These are phyloP conservation scores for Capsella bursapastoris DNA, from an alignment of 345 rosid species.

Conservation along the genomic window DNA sequence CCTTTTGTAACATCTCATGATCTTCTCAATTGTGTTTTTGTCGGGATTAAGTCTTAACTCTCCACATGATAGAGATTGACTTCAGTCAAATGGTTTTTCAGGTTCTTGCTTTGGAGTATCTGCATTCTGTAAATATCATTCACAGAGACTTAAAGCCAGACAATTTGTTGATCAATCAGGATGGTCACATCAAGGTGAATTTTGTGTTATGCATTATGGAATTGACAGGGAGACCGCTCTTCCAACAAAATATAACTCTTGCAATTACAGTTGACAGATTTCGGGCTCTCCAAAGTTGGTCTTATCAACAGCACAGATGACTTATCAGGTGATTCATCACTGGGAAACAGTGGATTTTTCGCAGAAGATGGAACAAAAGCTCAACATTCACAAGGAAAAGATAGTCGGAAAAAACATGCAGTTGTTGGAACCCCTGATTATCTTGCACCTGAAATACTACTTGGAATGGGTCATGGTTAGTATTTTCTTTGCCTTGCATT, in stretches of 20 bases:
- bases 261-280: slow-evolving; percentile 92
- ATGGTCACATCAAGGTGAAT: slow-evolving; percentile 97
- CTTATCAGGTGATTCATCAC: slow-evolving; percentile 70
- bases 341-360: slow-evolving; percentile 57
- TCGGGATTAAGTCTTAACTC: slow-evolving; percentile 4
- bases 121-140: slow-evolving; percentile 89
- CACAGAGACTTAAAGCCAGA: slow-evolving; percentile 99
- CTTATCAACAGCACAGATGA: slow-evolving; percentile 96
- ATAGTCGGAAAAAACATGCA: slow-evolving; percentile 71
- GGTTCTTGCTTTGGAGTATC: slow-evolving; percentile 98
- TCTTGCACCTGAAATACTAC: slow-evolving; percentile 99
- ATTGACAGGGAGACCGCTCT: neutral
- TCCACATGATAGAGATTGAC: slow-evolving; percentile 15
- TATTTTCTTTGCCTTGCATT: neutral
- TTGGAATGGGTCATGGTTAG: slow-evolving; percentile 97
- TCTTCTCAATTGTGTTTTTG: neutral
- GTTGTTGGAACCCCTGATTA: slow-evolving; percentile 97
- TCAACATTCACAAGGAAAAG: slow-evolving; percentile 54
- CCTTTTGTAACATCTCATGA: slow-evolving; percentile 27
- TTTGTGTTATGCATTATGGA: slow-evolving; percentile 14
- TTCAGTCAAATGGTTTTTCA: slow-evolving; percentile 47
- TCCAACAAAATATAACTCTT: slow-evolving; percentile 44
- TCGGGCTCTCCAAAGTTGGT: slow-evolving; percentile 98
- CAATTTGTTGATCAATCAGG: slow-evolving; percentile 94
- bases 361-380: slow-evolving; percentile 59